Evolutionary conservation across 768 basidiomycete genomes (phyloP).

Genomic region (Tephrocybe sp.): DNA sequence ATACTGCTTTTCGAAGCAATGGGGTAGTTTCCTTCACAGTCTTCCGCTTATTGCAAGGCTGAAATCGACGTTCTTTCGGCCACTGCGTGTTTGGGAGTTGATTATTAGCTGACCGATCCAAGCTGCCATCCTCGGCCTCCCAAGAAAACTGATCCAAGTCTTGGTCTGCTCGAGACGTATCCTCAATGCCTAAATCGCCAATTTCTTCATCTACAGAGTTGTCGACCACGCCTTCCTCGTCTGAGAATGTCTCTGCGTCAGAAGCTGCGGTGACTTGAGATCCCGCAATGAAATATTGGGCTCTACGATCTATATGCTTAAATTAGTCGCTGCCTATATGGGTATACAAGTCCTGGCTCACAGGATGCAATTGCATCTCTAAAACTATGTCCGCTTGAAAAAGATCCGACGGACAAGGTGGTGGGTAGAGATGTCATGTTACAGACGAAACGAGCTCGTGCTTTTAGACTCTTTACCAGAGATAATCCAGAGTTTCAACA

Average conservation of each 20-base stretch:
- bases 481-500: no score
- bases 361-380: constrained; percentile 61
- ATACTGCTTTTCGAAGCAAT: constrained; percentile 30
- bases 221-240: constrained; percentile 35
- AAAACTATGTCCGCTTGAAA: constrained; percentile 46
- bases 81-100: not conserved
- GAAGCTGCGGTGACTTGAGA: constrained; percentile 52
- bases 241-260: constrained; percentile 33
- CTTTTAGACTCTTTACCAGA: no score
- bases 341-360: constrained; percentile 25
- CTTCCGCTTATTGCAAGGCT: not conserved
- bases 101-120: not conserved
- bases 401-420: constrained; percentile 43
- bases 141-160: constrained; percentile 19
- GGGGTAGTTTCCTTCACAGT: constrained; percentile 28
- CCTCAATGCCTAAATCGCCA: constrained; percentile 10
- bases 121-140: constrained; percentile 18
- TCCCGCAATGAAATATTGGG: constrained; percentile 63
- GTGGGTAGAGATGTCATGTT: constrained; percentile 46
- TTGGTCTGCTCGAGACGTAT: constrained; percentile 8
- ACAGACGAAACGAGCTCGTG: not conserved
- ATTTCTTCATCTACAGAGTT: constrained; percentile 19
- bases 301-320: constrained; percentile 52
- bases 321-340: not conserved
- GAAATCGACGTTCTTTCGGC: not conserved